phyloP scores from a whole-genome alignment of 2,329 filamentous ascomycete species.

The Hymenoscyphus infarciens region DNA sequence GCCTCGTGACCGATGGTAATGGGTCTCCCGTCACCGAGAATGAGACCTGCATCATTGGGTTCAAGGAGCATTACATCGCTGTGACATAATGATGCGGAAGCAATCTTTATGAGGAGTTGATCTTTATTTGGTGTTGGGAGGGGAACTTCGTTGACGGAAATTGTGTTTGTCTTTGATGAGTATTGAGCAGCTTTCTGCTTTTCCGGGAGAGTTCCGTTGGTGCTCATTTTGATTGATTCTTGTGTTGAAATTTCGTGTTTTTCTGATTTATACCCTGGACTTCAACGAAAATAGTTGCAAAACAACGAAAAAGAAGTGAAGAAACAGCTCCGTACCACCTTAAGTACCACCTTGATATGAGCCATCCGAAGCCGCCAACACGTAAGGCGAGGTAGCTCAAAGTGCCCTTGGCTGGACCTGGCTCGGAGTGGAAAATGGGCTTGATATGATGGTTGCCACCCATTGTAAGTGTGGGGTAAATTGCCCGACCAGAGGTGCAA shows the following conservation, averaged over 20 bases:
- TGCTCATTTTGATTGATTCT: neutral
- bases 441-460: too few relatives aligned
- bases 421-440: too few relatives aligned
- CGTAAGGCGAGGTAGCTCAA: too few relatives aligned
- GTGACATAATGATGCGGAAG: slow-evolving; percentile 40
- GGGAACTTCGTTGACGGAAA: slow-evolving; percentile 36
- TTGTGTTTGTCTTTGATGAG: slow-evolving; percentile 6
- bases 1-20: slow-evolving; percentile 23
- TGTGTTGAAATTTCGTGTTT: neutral
- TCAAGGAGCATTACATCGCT: slow-evolving; percentile 35
- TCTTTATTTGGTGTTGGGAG: slow-evolving; percentile 42
- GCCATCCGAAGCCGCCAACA: too few relatives aligned
- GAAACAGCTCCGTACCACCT: too few relatives aligned
- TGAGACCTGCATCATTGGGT: slow-evolving; percentile 10
- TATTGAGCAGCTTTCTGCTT: slow-evolving; percentile 12
- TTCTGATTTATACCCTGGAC: too few relatives aligned
- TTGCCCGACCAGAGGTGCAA: too few relatives aligned
- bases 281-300: too few relatives aligned
- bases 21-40: slow-evolving; percentile 10
- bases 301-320: too few relatives aligned
- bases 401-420: too few relatives aligned
- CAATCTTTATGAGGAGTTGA: slow-evolving; percentile 40
- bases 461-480: too few relatives aligned
- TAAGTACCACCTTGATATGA: too few relatives aligned
- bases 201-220: slow-evolving; percentile 9